Conservation (phyloP, 768 basidiomycete species). For the Boletus bicolor region DNA sequence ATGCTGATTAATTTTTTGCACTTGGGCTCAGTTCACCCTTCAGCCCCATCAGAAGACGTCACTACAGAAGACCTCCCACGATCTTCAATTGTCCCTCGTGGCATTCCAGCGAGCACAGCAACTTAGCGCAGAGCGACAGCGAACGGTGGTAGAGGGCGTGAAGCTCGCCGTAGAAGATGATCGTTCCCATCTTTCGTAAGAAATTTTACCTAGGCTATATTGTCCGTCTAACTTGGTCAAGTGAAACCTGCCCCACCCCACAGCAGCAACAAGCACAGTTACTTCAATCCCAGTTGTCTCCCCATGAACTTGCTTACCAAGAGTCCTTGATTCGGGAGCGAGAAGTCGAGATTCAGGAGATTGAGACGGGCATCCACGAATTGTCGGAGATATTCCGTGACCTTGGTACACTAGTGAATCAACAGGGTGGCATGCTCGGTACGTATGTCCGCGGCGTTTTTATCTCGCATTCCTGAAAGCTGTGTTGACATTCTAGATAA, state of each 20-base stretch:
- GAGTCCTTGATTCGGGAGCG: conserved; percentile 82
- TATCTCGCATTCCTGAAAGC: not conserved
- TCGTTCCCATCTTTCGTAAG: conserved; percentile 33
- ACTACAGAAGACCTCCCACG: conserved; percentile 89
- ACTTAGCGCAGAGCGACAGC: conserved; percentile 83
- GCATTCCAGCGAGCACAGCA: conserved; percentile 92
- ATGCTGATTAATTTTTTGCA: not conserved
- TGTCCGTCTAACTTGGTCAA: conserved; percentile 14
- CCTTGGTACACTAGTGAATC: conserved; percentile 88
- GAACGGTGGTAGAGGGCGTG: conserved; percentile 84
- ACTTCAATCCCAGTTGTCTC: conserved; percentile 72
- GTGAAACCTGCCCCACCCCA: conserved; percentile 42
- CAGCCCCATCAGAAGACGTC: conserved; percentile 80
- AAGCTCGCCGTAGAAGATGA: conserved; percentile 83
- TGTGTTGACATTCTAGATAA: conserved; percentile 57
- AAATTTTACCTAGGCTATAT: not conserved
- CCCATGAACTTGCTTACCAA: conserved; percentile 92
- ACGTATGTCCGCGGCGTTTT: conserved; percentile 24
- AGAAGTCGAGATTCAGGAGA: conserved; percentile 92
- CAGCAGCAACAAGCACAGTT: conserved; percentile 68
- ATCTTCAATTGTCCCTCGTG: conserved; percentile 84
- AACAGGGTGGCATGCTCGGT: conserved; percentile 96
- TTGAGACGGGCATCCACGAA: conserved; percentile 96
- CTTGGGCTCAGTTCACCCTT: not conserved
- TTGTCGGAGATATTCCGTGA: conserved; percentile 95